phyloP scores from a whole-genome alignment of 2,329 filamentous ascomycete species.

The Cercospora canescens region DNA sequence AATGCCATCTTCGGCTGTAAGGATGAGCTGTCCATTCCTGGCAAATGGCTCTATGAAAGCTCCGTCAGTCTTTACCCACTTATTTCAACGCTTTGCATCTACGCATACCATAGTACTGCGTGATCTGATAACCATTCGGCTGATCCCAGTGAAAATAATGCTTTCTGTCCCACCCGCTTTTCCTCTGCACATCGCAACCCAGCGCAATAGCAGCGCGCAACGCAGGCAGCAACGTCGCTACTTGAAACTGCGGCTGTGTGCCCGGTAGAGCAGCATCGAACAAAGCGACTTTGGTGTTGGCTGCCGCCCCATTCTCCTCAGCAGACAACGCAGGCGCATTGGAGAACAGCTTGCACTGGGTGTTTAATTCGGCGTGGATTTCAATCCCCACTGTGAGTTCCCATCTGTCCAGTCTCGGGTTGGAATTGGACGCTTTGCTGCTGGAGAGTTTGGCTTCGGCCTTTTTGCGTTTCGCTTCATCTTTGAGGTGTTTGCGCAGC shows the following conservation, averaged over 20 bases:
- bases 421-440: slow-evolving; percentile 15
- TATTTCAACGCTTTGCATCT: not conserved
- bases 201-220: slow-evolving; percentile 83
- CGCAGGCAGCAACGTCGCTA: slow-evolving; percentile 81
- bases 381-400: slow-evolving; percentile 95
- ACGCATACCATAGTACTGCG: slow-evolving; percentile 75
- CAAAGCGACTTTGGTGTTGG: slow-evolving; percentile 83
- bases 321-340: slow-evolving; percentile 44
- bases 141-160: slow-evolving; percentile 99
- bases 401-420: slow-evolving; percentile 61
- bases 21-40: slow-evolving; percentile 68
- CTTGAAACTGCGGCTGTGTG: slow-evolving; percentile 82
- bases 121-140: slow-evolving; percentile 94
- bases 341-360: slow-evolving; percentile 86
- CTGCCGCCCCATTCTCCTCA: slow-evolving; percentile 41
- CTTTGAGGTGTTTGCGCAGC: slow-evolving; percentile 43
- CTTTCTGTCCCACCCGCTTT: slow-evolving; percentile 89
- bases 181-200: slow-evolving; percentile 72
- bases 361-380: slow-evolving; percentile 95
- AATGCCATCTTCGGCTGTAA: slow-evolving; percentile 77
- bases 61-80: not conserved
- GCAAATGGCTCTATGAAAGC: slow-evolving; percentile 56
- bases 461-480: slow-evolving; percentile 38
- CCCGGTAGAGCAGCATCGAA: slow-evolving; percentile 92
- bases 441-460: slow-evolving; percentile 13